Percentiles rank a stretch among this genome's conserved stretches.
phyloP scores from a whole-genome alignment of 139 green algal species.

The Coccomyxa sp. region DNA sequence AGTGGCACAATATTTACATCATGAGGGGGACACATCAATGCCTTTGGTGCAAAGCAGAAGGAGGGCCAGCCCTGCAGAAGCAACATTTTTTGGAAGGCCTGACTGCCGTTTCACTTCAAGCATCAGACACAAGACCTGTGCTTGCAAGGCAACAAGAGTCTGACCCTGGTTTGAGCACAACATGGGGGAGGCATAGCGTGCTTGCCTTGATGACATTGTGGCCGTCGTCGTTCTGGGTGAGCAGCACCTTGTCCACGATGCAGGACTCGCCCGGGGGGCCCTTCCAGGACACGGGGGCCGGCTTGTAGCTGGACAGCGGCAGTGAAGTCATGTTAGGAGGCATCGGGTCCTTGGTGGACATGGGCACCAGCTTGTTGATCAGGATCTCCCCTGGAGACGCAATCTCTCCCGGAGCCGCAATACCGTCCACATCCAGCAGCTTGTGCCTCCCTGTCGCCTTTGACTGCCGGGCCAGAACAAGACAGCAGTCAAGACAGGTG shows the following conservation, averaged over 20 bases:
- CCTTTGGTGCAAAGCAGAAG: no score
- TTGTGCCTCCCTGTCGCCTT: slow-evolving; percentile 21
- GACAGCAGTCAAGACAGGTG: not conserved
- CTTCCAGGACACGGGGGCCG: slow-evolving; percentile 61
- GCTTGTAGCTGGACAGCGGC: slow-evolving; percentile 54
- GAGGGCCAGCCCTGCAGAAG: no score
- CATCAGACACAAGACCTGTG: no score
- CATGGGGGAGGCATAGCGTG: no score
- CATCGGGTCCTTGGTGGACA: slow-evolving; percentile 77
- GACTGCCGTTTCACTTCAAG: no score
- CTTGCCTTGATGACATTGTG: slow-evolving; percentile 78
- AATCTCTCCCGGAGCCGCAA: slow-evolving; percentile 76
- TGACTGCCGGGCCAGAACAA: slow-evolving; percentile 1
- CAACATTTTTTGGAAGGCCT: no score
- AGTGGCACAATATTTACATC: no score
- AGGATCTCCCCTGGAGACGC: slow-evolving; percentile 73
- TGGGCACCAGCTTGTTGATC: slow-evolving; percentile 91
- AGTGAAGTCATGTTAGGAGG: slow-evolving; percentile 17
- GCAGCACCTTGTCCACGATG: slow-evolving; percentile 91
- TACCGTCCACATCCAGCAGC: slow-evolving; percentile 87
- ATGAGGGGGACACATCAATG: no score
- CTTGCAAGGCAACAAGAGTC: no score
- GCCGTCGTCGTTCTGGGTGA: slow-evolving; percentile 93
- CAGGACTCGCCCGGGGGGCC: slow-evolving; percentile 63
- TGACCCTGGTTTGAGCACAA: no score